These are phyloP conservation scores for Phoenix dactylifera DNA, from an alignment of 176 grass and related monocot genomes.

Conservation along the genomic window DNA sequence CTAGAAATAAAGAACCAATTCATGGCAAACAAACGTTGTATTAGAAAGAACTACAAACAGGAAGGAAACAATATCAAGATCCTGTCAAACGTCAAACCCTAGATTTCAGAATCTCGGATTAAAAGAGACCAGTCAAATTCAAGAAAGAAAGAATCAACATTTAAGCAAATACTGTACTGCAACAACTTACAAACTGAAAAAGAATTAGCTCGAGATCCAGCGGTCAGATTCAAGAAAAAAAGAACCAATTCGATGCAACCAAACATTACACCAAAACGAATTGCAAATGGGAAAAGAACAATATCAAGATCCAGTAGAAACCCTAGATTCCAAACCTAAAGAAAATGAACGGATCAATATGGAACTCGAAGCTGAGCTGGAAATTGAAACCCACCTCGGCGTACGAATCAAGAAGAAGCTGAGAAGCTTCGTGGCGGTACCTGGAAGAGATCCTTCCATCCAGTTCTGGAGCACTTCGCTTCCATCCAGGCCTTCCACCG, in stretches of 20 bases:
- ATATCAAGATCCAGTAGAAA: neutral
- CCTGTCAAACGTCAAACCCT: too few relatives aligned
- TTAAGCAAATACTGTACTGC: too few relatives aligned
- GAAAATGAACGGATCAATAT: too few relatives aligned
- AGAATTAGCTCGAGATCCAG: too few relatives aligned
- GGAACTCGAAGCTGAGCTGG: neutral
- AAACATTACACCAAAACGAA: neutral
- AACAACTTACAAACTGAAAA: too few relatives aligned
- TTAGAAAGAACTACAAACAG: too few relatives aligned
- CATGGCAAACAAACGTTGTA: too few relatives aligned
- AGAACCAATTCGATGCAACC: neutral
- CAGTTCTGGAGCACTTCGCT: slow-evolving; percentile 46
- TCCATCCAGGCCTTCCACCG: slow-evolving; percentile 30
- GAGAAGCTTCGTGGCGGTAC: slow-evolving; percentile 43
- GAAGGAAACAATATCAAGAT: too few relatives aligned
- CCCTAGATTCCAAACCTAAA: neutral
- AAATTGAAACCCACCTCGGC: slow-evolving; percentile 35
- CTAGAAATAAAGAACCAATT: too few relatives aligned
- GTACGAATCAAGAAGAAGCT: slow-evolving; percentile 55
- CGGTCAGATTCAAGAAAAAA: neutral
- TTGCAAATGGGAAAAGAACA: neutral
- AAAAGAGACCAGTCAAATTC: too few relatives aligned
- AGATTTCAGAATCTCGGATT: too few relatives aligned
- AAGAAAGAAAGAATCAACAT: too few relatives aligned
- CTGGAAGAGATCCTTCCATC: slow-evolving; percentile 46